A percentile compares a stretch with the other conserved stretches of the same genome.
These are phyloP conservation scores for Bromus sterilis DNA, from an alignment of 176 grass and related monocot species.

Conservation along the genomic window DNA sequence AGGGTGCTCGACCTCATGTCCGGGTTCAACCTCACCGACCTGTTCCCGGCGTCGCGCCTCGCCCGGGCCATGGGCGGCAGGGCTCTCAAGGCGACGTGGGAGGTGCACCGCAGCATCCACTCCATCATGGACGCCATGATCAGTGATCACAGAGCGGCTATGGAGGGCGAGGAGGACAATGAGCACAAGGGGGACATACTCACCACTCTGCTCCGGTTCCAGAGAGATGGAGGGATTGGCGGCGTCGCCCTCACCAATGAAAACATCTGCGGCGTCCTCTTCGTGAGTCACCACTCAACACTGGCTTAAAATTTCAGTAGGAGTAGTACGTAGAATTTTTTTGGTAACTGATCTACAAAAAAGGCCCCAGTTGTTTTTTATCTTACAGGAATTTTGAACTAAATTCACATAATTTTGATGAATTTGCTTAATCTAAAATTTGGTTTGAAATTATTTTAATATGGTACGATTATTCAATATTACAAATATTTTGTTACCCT, in stretches of 20 bases:
- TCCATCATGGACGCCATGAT: conserved; percentile 2
- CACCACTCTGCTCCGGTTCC: background rate
- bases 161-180: background rate
- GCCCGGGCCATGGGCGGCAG: background rate
- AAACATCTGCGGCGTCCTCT: background rate
- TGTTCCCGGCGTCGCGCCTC: conserved; percentile 18
- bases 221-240: background rate
- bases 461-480: too few species aligned
- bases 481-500: too few species aligned
- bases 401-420: too few species aligned
- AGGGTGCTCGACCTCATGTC: background rate
- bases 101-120: background rate
- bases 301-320: background rate
- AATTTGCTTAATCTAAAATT: too few species aligned
- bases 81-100: background rate
- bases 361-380: too few species aligned
- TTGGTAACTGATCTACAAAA: background rate
- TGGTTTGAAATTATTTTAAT: too few species aligned
- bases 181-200: background rate
- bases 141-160: background rate
- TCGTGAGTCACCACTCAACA: background rate
- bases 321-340: too few species aligned
- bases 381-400: too few species aligned
- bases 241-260: background rate
- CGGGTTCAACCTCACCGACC: conserved; percentile 31